Percentiles rank a stretch among this genome's conserved stretches.
Conservation (phyloP, 106 monocot genomes). For the Dendrobium catenatum region DNA sequence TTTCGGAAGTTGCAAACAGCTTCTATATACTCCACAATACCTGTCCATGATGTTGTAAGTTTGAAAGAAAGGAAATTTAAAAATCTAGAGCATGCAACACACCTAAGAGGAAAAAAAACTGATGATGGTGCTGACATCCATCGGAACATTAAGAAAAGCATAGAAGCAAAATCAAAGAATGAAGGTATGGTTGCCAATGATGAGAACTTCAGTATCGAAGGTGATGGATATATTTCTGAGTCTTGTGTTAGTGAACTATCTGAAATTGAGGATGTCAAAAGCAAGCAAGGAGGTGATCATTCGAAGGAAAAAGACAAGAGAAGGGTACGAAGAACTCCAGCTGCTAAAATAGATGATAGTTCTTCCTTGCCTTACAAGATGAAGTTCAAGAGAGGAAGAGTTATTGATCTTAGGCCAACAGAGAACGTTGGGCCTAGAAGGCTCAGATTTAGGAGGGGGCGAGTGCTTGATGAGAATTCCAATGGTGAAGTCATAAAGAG, state of each 20-base stretch:
- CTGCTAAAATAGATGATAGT: conserved; percentile 14
- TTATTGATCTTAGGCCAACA: conserved; percentile 40
- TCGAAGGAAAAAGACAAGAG: conserved; percentile 13
- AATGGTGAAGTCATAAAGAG: conserved; percentile 13
- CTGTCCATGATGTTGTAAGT: neutral
- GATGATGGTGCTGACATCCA: neutral
- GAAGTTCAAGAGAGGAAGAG: conserved; percentile 60
- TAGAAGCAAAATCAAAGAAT: neutral
- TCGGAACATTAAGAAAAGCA: neutral
- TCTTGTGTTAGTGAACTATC: neutral
- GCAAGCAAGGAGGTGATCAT: neutral
- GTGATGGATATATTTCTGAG: neutral
- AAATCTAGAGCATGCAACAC: conserved; percentile 8
- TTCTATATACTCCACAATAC: conserved; percentile 1
- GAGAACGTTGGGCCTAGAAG: conserved; percentile 37
- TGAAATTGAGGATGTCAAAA: conserved; percentile 9
- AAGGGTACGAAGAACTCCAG: conserved; percentile 17
- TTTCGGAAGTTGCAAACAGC: neutral
- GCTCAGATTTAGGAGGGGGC: conserved; percentile 51
- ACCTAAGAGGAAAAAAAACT: neutral
- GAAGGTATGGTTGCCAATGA: conserved; percentile 3
- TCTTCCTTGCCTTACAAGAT: conserved; percentile 31
- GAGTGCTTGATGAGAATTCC: conserved; percentile 11
- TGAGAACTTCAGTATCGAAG: conserved; percentile 10
- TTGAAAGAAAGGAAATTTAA: neutral